A percentile compares a stretch with the other conserved stretches of the same genome.
phyloP scores from a whole-genome alignment of 257 asterid species.

The Petrea volubilis region DNA sequence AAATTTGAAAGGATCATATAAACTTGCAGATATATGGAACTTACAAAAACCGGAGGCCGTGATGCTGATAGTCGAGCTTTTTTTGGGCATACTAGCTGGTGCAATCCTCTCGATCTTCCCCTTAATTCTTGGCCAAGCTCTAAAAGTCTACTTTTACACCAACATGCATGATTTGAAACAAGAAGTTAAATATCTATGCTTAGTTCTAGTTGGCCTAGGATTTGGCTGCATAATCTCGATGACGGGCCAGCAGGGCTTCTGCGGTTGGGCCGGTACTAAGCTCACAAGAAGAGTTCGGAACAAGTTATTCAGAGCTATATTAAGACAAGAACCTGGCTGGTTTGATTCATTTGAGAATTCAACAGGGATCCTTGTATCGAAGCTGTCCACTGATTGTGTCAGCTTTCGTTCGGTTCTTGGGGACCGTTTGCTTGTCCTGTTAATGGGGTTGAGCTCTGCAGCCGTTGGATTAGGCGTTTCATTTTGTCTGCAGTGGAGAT shows the following conservation, averaged over 20 bases:
- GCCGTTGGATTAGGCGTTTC: conserved; percentile 75
- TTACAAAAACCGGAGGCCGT: conserved; percentile 63
- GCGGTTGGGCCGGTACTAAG: conserved; percentile 82
- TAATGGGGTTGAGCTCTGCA: conserved; percentile 84
- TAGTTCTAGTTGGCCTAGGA: conserved; percentile 70
- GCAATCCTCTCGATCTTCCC: conserved; percentile 85
- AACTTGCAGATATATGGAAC: conserved; percentile 56
- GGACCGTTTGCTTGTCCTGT: conserved; percentile 68
- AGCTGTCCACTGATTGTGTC: conserved; percentile 59
- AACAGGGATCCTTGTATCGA: conserved; percentile 62
- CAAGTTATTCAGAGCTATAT: conserved; percentile 54
- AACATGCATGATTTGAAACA: conserved; percentile 39
- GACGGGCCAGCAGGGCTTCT: conserved; percentile 85
- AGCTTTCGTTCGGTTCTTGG: conserved; percentile 74
- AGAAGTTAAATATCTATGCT: conserved; percentile 60
- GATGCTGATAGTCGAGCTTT: conserved; percentile 48
- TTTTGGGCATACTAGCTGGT: conserved; percentile 68
- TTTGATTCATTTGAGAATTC: conserved; percentile 72
- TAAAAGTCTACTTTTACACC: conserved; percentile 55
- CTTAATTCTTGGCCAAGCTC: conserved; percentile 70
- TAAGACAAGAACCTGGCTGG: conserved; percentile 88
- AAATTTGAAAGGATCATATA: conserved; percentile 36
- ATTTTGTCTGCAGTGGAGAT: conserved; percentile 65
- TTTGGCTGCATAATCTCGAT: conserved; percentile 62
- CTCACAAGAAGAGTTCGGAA: conserved; percentile 72